Evolutionary conservation across 2,329 filamentous ascomycete species (phyloP).

Genomic region (Drechslerella stenobrocha): DNA sequence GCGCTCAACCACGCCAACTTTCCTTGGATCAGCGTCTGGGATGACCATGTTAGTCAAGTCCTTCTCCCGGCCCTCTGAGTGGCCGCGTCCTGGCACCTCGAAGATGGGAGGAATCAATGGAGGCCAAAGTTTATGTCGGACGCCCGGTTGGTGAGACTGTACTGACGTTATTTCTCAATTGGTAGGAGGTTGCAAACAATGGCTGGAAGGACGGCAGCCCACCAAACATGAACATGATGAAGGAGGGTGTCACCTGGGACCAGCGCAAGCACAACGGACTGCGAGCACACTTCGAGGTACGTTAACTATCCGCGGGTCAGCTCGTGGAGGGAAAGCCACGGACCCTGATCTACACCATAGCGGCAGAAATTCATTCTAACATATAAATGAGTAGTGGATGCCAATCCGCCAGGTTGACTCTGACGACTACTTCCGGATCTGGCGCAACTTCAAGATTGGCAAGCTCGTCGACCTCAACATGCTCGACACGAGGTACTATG

Average conservation of each 20-base stretch:
- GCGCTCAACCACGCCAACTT: slow-evolving; percentile 57
- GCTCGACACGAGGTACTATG: slow-evolving; percentile 71
- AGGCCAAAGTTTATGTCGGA: too few relatives aligned
- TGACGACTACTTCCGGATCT: slow-evolving; percentile 70
- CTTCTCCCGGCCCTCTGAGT: not conserved
- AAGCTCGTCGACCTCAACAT: slow-evolving; percentile 69
- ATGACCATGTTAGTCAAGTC: slow-evolving; percentile 54
- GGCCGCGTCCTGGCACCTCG: not conserved
- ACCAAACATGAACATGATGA: slow-evolving; percentile 65
- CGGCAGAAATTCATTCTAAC: too few relatives aligned
- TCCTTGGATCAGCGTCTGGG: slow-evolving; percentile 60
- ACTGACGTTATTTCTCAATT: slow-evolving; percentile 6
- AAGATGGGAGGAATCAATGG: not conserved
- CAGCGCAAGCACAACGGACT: slow-evolving; percentile 74
- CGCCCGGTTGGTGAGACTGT: too few relatives aligned
- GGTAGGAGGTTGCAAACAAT: slow-evolving; percentile 66
- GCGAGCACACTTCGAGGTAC: slow-evolving; percentile 66
- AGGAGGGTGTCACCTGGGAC: slow-evolving; percentile 67
- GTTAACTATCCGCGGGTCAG: slow-evolving; percentile 1
- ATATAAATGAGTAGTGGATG: slow-evolving; percentile 62
- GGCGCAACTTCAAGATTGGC: slow-evolving; percentile 69
- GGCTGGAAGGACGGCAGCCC: slow-evolving; percentile 66
- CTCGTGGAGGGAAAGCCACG: not conserved
- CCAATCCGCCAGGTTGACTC: slow-evolving; percentile 67
- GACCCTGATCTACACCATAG: not conserved